Evolutionary conservation across 352 stramenopile species (phyloP).

Genomic region (Achlya hypogyna): DNA sequence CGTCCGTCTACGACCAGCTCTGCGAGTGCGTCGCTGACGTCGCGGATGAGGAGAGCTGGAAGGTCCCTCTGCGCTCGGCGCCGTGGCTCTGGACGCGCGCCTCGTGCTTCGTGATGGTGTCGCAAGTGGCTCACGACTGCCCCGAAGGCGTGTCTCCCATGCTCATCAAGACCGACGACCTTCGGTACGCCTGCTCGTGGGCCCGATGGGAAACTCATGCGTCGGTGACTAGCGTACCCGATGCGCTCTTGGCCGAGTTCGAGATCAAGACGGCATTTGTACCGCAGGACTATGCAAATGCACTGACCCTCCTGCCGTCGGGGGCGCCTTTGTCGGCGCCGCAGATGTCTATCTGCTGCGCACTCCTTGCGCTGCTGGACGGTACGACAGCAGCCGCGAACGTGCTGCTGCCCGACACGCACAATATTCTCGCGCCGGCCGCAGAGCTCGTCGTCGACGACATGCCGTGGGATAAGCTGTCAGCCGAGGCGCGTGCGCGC

Average conservation of each 20-base stretch:
- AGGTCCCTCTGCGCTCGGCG: slow-evolving; percentile 27
- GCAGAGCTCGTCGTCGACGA: slow-evolving; percentile 50
- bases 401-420: neutral
- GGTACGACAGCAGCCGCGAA: neutral
- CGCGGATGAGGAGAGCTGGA: slow-evolving; percentile 27
- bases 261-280: slow-evolving; percentile 42
- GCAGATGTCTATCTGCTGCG: neutral
- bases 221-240: slow-evolving; percentile 25
- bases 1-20: slow-evolving; percentile 46
- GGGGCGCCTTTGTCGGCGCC: slow-evolving; percentile 20
- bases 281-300: slow-evolving; percentile 43
- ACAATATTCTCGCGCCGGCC: slow-evolving; percentile 19
- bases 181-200: neutral
- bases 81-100: slow-evolving; percentile 69
- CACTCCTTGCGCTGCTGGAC: neutral
- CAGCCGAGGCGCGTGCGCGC: slow-evolving; percentile 40
- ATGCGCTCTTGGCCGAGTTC: slow-evolving; percentile 46
- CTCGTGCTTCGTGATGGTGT: slow-evolving; percentile 32
- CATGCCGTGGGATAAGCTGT: slow-evolving; percentile 76
- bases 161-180: slow-evolving; percentile 18
- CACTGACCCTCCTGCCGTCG: slow-evolving; percentile 36
- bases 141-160: slow-evolving; percentile 44
- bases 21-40: slow-evolving; percentile 28
- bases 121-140: slow-evolving; percentile 40
- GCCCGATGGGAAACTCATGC: neutral